Conservation (phyloP, 306 rosid genomes). For the Fagus sylvatica region DNA sequence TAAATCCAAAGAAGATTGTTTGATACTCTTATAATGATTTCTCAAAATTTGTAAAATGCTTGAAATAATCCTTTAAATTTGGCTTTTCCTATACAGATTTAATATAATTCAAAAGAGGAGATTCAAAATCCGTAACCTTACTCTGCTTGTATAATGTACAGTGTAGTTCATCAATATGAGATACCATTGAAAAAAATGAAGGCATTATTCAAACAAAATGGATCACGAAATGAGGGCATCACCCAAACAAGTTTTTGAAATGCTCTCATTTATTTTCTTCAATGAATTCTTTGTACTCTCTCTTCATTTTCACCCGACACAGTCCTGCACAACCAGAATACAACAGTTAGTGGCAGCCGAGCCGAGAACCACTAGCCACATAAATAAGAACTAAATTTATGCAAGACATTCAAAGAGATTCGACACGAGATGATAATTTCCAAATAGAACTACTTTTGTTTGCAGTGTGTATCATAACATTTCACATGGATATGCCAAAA, state of each 20-base stretch:
- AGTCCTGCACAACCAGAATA: conserved; percentile 52
- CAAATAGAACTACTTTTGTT: not conserved
- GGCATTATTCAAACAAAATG: not conserved
- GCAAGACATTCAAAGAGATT: not conserved
- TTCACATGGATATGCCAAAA: not conserved
- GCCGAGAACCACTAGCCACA: conserved; percentile 7
- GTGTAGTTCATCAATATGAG: no score
- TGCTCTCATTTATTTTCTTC: no score
- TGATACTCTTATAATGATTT: no score
- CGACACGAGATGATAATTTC: not conserved
- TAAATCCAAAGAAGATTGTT: no score
- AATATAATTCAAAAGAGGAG: no score
- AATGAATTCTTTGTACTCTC: no score
- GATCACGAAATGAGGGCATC: not conserved
- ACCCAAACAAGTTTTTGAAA: not conserved
- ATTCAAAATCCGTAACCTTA: no score
- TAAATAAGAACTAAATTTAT: not conserved
- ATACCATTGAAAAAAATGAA: no score
- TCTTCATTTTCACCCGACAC: conserved; percentile 67
- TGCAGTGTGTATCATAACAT: not conserved
- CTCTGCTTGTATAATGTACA: no score
- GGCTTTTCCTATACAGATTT: no score
- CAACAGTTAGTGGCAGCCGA: conserved; percentile 2
- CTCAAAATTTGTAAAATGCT: no score
- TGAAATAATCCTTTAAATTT: no score